Evolutionary conservation across 2,329 filamentous ascomycete genomes (phyloP).

Genomic region (Neonectria ditissima): DNA sequence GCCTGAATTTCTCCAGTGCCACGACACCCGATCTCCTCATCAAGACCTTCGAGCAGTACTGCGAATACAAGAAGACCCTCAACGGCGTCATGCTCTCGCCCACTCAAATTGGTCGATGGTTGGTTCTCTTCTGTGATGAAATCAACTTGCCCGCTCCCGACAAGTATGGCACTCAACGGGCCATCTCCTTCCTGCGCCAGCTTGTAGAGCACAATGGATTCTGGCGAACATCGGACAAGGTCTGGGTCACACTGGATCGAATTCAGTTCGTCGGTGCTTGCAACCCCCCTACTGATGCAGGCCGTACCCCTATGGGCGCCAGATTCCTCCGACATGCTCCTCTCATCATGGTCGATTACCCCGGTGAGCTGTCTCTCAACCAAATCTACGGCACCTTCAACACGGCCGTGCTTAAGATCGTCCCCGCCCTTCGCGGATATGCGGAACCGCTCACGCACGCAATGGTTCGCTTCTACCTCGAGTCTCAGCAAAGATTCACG

Average conservation of each 20-base stretch:
- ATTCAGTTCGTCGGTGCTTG: slow-evolving; percentile 99
- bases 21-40: slow-evolving; percentile 97
- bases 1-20: slow-evolving; percentile 98
- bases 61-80: slow-evolving; percentile 98
- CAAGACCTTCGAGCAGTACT: slow-evolving; percentile 99
- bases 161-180: slow-evolving; percentile 96
- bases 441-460: slow-evolving; percentile 93
- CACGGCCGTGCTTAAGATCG: slow-evolving; percentile 93
- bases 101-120: slow-evolving; percentile 95
- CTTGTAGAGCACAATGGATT: slow-evolving; percentile 99
- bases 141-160: slow-evolving; percentile 99
- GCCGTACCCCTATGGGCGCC: slow-evolving; percentile 92
- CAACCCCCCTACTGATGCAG: slow-evolving; percentile 97
- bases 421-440: slow-evolving; percentile 94
- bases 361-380: slow-evolving; percentile 90
- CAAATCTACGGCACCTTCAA: slow-evolving; percentile 99
- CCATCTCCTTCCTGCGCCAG: slow-evolving; percentile 96
- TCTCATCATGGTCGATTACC: slow-evolving; percentile 99
- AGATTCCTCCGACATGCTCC: slow-evolving; percentile 96
- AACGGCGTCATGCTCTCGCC: slow-evolving; percentile 96
- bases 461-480: slow-evolving; percentile 96
- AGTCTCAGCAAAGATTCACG: slow-evolving; percentile 95
- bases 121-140: slow-evolving; percentile 99
- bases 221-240: slow-evolving; percentile 97
- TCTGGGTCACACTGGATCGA: slow-evolving; percentile 96